phyloP scores from a whole-genome alignment of 108 stramenopile species.

The Fragilaria crotonensis region DNA sequence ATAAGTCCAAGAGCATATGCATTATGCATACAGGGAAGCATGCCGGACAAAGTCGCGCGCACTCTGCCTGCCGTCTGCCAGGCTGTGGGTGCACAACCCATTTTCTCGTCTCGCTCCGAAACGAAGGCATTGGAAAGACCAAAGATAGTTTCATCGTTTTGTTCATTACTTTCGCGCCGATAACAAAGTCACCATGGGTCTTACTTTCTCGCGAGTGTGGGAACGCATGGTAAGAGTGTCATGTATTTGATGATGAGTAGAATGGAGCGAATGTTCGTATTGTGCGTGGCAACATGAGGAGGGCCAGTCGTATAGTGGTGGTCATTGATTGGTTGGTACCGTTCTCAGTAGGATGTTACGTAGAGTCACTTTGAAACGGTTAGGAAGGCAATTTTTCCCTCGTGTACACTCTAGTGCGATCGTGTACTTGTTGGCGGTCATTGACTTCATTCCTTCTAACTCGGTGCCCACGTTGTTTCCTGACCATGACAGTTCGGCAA shows the following conservation, averaged over 20 bases:
- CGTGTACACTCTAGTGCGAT: neutral
- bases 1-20: no score
- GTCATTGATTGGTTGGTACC: conserved; percentile 21
- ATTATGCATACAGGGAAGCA: no score
- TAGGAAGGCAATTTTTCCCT: neutral
- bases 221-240: conserved; percentile 77
- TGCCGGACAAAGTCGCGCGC: no score
- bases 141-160: neutral
- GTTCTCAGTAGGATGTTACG: neutral
- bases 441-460: neutral
- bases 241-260: neutral
- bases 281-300: neutral
- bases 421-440: neutral
- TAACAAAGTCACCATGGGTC: conserved; percentile 63
- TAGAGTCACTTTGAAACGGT: neutral
- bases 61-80: no score
- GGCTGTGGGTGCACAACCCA: no score
- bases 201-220: conserved; percentile 82
- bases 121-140: no score
- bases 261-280: conserved; percentile 3
- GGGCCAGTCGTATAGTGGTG: conserved; percentile 9
- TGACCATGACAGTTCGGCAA: conserved; percentile 74
- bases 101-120: no score
- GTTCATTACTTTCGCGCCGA: neutral
- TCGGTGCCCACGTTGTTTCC: neutral